phyloP scores from a whole-genome alignment of 805 yeast genomes.

The Ogataea angusta region DNA sequence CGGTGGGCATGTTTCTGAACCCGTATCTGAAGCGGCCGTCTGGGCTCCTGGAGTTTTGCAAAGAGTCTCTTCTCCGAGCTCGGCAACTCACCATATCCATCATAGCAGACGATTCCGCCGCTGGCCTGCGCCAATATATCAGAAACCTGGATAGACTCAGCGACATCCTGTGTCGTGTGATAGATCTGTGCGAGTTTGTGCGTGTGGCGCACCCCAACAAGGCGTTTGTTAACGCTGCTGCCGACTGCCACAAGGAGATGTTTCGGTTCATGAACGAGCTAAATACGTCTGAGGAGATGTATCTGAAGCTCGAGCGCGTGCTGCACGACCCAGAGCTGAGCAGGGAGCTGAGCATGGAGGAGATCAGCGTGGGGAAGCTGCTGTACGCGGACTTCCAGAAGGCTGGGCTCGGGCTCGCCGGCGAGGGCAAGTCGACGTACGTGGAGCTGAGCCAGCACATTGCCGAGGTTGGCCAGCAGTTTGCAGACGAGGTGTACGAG shows the following conservation, averaged over 20 bases:
- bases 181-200: slow-evolving; percentile 90
- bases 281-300: slow-evolving; percentile 78
- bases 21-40: slow-evolving; percentile 64
- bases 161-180: slow-evolving; percentile 86
- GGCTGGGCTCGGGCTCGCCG: slow-evolving; percentile 82
- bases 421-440: slow-evolving; percentile 60
- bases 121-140: slow-evolving; percentile 50
- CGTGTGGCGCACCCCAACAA: slow-evolving; percentile 82
- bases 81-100: slow-evolving; percentile 57
- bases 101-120: slow-evolving; percentile 40
- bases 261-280: slow-evolving; percentile 91
- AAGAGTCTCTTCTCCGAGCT: slow-evolving; percentile 62
- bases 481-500: slow-evolving; percentile 48
- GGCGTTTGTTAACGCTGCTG: slow-evolving; percentile 74
- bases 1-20: slow-evolving; percentile 72
- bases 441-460: slow-evolving; percentile 78
- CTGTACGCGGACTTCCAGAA: slow-evolving; percentile 82
- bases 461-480: slow-evolving; percentile 76
- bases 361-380: slow-evolving; percentile 75
- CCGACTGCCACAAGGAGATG: slow-evolving; percentile 80
- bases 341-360: slow-evolving; percentile 60
- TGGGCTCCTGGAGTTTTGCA: slow-evolving; percentile 67
- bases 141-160: slow-evolving; percentile 76
- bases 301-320: slow-evolving; percentile 54
- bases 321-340: slow-evolving; percentile 40